A percentile compares a stretch with the other conserved stretches of the same genome.
Conservation (phyloP, 495 filamentous ascomycete genomes). For the Neurospora discreta region DNA sequence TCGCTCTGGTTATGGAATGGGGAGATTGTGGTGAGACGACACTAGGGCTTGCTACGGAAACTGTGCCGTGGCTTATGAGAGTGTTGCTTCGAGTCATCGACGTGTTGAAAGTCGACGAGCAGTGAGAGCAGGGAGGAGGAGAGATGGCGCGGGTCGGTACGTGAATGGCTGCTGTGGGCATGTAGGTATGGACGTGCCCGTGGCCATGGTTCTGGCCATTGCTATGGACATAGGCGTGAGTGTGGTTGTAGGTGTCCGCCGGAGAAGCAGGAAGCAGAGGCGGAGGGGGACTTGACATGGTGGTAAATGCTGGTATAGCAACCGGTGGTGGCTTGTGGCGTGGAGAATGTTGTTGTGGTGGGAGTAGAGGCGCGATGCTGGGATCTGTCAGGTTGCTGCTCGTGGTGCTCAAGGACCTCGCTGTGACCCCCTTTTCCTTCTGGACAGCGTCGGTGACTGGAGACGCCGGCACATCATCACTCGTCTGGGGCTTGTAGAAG, state of each 20-base stretch:
- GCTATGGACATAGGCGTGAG: background rate
- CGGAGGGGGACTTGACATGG: background rate
- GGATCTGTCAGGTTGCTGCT: background rate
- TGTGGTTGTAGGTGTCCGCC: background rate
- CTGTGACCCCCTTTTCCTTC: background rate
- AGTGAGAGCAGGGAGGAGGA: background rate
- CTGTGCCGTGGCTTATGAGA: background rate
- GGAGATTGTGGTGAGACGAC: background rate
- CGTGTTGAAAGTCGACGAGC: background rate
- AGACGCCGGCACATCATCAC: background rate
- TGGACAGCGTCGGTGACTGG: background rate
- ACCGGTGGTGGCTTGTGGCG: background rate
- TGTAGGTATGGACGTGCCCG: background rate
- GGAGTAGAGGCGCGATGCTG: background rate
- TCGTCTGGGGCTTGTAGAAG: constrained; percentile 25
- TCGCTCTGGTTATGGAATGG: background rate
- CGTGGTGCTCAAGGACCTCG: background rate
- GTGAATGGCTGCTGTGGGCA: background rate
- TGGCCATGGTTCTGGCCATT: background rate
- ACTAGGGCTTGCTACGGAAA: background rate
- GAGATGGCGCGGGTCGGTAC: background rate
- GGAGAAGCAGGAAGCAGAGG: background rate
- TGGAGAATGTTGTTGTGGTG: background rate
- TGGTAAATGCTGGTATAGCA: background rate
- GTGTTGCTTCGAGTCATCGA: background rate